These are phyloP conservation scores for Alternaria solani DNA, from an alignment of 2,329 filamentous ascomycete species.

Conservation along the genomic window DNA sequence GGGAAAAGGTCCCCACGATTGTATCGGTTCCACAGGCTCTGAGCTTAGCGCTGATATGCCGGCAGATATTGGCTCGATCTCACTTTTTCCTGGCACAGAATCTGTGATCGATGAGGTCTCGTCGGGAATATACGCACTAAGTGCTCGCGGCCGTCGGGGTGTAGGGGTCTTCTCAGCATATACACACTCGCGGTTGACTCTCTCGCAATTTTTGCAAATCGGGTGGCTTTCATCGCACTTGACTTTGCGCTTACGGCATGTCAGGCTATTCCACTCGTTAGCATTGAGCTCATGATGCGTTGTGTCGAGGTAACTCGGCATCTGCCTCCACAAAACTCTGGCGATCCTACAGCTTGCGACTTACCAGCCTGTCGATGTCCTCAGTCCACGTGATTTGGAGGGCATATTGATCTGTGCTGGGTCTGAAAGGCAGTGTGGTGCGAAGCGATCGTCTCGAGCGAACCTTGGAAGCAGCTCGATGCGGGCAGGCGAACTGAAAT, in stretches of 20 bases:
- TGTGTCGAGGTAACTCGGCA: not conserved
- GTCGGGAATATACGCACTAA: conserved; percentile 22
- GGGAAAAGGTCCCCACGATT: conserved; percentile 27
- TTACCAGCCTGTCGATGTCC: conserved; percentile 56
- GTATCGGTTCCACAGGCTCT: conserved; percentile 14
- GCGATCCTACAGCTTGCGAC: conserved; percentile 17
- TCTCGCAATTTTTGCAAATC: conserved; percentile 54
- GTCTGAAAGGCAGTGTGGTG: conserved; percentile 6
- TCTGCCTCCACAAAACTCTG: not conserved
- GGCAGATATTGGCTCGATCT: conserved; percentile 4
- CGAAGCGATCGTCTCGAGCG: conserved; percentile 15
- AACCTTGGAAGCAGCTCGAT: not conserved
- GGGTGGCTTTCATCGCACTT: conserved; percentile 61
- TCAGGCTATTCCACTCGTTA: conserved; percentile 42
- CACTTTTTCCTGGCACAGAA: conserved; percentile 6
- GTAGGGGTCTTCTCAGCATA: conserved; percentile 37
- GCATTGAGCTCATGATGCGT: not conserved
- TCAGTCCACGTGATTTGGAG: conserved; percentile 54
- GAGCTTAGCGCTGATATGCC: conserved; percentile 15
- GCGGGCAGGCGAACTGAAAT: conserved; percentile 8
- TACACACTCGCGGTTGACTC: conserved; percentile 53
- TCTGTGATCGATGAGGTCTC: conserved; percentile 3
- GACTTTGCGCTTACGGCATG: conserved; percentile 59
- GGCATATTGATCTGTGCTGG: conserved; percentile 35
- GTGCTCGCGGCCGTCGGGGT: conserved; percentile 17